Evolutionary conservation across 352 stramenopile species (phyloP).

Genomic region (Globisporangium lucens): DNA sequence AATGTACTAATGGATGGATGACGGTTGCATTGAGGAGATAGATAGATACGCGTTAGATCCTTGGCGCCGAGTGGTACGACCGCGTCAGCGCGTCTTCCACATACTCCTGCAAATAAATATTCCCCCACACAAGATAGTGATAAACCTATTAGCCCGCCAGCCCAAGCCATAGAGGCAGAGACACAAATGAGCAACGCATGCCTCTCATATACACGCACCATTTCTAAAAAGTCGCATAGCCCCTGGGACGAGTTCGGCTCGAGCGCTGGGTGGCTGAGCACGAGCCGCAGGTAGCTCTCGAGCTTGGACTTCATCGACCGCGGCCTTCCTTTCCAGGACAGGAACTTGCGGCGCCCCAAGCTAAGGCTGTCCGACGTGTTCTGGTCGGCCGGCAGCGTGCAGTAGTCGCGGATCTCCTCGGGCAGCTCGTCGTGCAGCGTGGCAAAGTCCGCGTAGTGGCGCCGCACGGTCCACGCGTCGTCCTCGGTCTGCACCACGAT

Average conservation of each 20-base stretch:
- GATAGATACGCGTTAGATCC: conserved; percentile 7
- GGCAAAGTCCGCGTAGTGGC: conserved; percentile 65
- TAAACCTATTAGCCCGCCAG: not conserved
- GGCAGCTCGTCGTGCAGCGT: conserved; percentile 59
- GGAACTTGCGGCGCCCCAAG: conserved; percentile 26
- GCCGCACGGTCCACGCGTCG: conserved; percentile 61
- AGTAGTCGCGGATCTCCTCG: conserved; percentile 38
- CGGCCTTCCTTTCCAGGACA: conserved; percentile 59
- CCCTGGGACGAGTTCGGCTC: conserved; percentile 52
- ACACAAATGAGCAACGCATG: not conserved
- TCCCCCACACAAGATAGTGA: not conserved
- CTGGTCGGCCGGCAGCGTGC: conserved; percentile 39
- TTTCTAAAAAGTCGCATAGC: conserved; percentile 73
- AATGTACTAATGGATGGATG: not conserved
- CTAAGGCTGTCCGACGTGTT: conserved; percentile 17
- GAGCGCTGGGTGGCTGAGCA: conserved; percentile 47
- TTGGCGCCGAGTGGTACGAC: conserved; percentile 46
- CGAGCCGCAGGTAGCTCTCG: conserved; percentile 54
- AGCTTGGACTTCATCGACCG: conserved; percentile 66
- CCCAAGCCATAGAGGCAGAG: not conserved
- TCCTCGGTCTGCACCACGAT: conserved; percentile 70
- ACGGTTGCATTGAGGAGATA: not conserved
- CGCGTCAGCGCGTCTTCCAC: conserved; percentile 41
- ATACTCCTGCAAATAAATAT: conserved; percentile 44
- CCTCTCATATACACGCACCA: conserved; percentile 27